Evolutionary conservation across 2,329 filamentous ascomycete species (phyloP), one percentile per base, ranked within the genome.

Genomic region (Xylaria sp.): DNA sequence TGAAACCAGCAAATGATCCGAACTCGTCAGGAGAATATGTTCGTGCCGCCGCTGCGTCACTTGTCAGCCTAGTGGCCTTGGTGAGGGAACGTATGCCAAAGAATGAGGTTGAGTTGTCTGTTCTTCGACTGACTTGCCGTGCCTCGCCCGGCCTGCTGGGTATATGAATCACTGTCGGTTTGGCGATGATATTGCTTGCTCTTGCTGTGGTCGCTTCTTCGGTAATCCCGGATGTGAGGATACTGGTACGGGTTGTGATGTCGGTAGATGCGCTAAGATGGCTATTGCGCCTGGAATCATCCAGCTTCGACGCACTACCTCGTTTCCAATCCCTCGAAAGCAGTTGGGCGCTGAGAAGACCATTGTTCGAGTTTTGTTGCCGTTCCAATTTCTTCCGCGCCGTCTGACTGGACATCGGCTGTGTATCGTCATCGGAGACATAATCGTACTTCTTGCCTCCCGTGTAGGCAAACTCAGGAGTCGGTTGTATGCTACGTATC

Each of bases 161-260:
- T 61, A 73, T 71, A 56, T 72, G 70, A 57, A 73, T 67, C 51
- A 73, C 68, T 3, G 70, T 72, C 18, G 71, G 71, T 44, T 60
- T 68, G 16, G 65, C 67, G 42, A 72, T 60, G 30, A 68, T 49
- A 34, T 70, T 51, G 23, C 49, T 70, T 7, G 64, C 65, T 35
- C 63, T 68, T 49, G 67, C 68, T 3, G 61, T 68, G 7, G 65
- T 67, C 5, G 69, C 66, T 49, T 69, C 67, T 52, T 70, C 69
- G 1, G 60, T 65, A 42, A 68, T 46, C 13, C 65, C 68, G 6
- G 69, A 68, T 9, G 66, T 69, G 51, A 72, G 63, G 42, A 72
- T 70, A 47, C 70, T 72, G 4, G 71, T 72, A 37, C 66, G 63
- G 13, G 69, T 68, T 37, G 71, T 71, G 34, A 65, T 61, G 1